Percentiles rank a stretch among this genome's conserved stretches.
Conservation (phyloP, 805 yeast species). For the Ogataea sp. region DNA sequence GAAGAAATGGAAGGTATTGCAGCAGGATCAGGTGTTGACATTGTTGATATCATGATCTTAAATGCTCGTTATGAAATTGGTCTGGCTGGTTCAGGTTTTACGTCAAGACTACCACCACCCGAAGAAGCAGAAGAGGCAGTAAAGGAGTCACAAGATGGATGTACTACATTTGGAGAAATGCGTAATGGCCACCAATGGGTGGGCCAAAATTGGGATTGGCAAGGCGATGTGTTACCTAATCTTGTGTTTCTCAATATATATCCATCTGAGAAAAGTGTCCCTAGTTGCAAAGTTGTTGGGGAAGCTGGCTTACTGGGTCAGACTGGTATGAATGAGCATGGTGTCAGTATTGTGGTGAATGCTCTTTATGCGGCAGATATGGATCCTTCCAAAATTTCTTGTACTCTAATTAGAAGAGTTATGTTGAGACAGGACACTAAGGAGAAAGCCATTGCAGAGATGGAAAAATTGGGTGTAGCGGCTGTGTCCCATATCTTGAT, state of each 20-base stretch:
- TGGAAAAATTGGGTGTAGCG: constrained; percentile 4
- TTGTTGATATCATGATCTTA: constrained; percentile 4
- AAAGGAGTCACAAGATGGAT: constrained; percentile 4
- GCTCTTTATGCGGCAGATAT: constrained; percentile 5
- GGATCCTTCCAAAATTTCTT: constrained; percentile 5
- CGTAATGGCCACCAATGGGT: constrained; percentile 6
- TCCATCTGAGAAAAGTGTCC: constrained; percentile 4
- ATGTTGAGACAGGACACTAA: constrained; percentile 3
- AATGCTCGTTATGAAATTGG: constrained; percentile 7
- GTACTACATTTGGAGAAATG: constrained; percentile 4
- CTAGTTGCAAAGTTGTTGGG: constrained; percentile 5
- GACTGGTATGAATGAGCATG: constrained; percentile 6
- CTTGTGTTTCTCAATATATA: constrained; percentile 5
- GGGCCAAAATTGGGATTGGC: constrained; percentile 9
- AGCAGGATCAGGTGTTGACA: constrained; percentile 4
- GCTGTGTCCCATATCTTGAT: constrained; percentile 5
- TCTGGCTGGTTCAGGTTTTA: constrained; percentile 5
- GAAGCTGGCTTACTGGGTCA: constrained; percentile 8
- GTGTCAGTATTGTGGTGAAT: constrained; percentile 5
- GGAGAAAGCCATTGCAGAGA: constrained; percentile 5
- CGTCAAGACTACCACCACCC: constrained; percentile 1
- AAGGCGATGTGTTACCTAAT: constrained; percentile 1
- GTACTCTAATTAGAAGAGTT: constrained; percentile 5
- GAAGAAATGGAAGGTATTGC: constrained; percentile 8
- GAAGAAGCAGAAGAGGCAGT: too few species aligned